Percentiles rank a stretch among this genome's conserved stretches.
Conservation (phyloP, 164 flowering plant species). For the Magnolia changhungtana region DNA sequence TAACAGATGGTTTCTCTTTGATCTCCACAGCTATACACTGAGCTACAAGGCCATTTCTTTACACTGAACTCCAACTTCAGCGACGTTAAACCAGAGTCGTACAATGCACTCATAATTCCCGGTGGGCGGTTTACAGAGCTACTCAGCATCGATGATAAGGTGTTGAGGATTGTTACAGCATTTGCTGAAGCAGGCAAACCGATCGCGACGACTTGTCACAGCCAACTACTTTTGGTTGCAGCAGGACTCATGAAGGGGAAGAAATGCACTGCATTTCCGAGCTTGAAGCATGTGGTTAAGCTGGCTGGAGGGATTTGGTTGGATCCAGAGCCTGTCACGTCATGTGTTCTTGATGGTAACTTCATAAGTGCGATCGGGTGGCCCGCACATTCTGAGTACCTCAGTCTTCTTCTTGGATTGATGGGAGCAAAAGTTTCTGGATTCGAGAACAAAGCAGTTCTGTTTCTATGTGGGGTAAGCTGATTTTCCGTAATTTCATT, state of each 20-base stretch:
- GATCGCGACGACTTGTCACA: conserved; percentile 30
- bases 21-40: conserved; percentile 30
- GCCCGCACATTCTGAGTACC: conserved; percentile 31
- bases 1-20: neutral
- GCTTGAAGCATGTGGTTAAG: conserved; percentile 27
- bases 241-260: conserved; percentile 28
- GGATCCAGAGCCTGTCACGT: conserved; percentile 29
- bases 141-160: conserved; percentile 22
- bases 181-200: conserved; percentile 24
- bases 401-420: conserved; percentile 17
- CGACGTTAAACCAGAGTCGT: conserved; percentile 12
- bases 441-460: conserved; percentile 20
- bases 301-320: conserved; percentile 32
- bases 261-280: conserved; percentile 31
- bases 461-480: conserved; percentile 31
- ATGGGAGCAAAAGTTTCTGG: conserved; percentile 24
- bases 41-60: conserved; percentile 29
- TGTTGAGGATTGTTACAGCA: conserved; percentile 14
- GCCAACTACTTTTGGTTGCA: conserved; percentile 28
- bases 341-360: conserved; percentile 19
- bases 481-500: neutral
- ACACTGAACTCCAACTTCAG: conserved; percentile 20
- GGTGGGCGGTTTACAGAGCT: conserved; percentile 35
- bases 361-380: conserved; percentile 34
- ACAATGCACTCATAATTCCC: conserved; percentile 31